phyloP scores from a whole-genome alignment of 106 monocot genomes.

The Acorus calamus region DNA sequence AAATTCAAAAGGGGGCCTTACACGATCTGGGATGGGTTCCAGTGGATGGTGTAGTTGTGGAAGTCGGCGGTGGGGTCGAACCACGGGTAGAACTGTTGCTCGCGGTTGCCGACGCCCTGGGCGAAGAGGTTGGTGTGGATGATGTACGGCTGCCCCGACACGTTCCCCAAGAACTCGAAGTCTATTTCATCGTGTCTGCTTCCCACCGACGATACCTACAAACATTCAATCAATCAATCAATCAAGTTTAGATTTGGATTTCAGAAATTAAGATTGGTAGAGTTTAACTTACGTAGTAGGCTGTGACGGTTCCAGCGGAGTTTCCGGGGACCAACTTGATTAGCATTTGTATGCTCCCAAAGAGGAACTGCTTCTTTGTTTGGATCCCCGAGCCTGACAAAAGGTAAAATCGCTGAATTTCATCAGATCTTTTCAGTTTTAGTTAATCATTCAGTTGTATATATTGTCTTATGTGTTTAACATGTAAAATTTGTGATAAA shows the following conservation, averaged over 20 bases:
- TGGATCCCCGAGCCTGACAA: conserved; percentile 25
- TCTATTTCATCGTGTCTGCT: conserved; percentile 62
- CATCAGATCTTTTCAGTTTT: too few species aligned
- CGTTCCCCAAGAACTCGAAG: conserved; percentile 72
- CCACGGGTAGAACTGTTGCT: conserved; percentile 71
- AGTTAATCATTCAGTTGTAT: too few species aligned
- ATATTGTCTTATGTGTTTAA: too few species aligned
- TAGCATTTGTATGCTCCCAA: conserved; percentile 32
- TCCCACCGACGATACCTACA: conserved; percentile 41
- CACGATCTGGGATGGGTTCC: conserved; percentile 64
- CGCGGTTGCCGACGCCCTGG: conserved; percentile 43
- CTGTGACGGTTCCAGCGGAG: conserved; percentile 59
- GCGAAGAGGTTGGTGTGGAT: conserved; percentile 64
- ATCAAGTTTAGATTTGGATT: too few species aligned
- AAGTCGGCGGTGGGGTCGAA: conserved; percentile 62
- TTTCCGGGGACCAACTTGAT: conserved; percentile 49
- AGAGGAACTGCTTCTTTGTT: conserved; percentile 27
- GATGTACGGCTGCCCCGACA: conserved; percentile 55
- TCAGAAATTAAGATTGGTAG: too few species aligned
- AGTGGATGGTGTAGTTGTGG: conserved; percentile 79
- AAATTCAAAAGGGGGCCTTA: conserved; percentile 7
- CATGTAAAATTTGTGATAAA: too few species aligned
- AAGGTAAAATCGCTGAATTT: background rate
- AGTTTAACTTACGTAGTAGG: conserved; percentile 39
- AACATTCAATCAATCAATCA: background rate